phyloP scores from a whole-genome alignment of 2,329 filamentous ascomycete genomes.

The Xylariaceae sp. region DNA sequence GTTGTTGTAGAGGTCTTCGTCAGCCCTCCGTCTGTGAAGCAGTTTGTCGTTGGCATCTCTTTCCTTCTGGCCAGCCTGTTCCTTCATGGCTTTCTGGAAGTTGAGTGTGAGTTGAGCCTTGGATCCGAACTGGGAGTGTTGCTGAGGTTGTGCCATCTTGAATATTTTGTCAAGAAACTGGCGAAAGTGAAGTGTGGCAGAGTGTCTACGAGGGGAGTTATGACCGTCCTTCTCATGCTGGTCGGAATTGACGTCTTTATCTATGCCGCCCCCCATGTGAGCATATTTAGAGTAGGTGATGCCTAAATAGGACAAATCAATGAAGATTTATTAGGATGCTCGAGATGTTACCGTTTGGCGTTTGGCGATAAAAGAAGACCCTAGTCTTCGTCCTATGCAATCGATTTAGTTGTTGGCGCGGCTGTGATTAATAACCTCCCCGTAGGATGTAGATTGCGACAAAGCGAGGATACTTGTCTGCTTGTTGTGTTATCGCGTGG shows the following conservation, averaged over 20 bases:
- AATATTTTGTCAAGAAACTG: conserved; percentile 22
- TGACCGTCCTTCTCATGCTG: conserved; percentile 27
- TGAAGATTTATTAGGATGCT: background rate
- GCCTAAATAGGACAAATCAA: background rate
- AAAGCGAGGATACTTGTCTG: too few relatives aligned
- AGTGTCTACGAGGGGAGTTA: conserved; percentile 12
- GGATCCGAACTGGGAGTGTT: background rate
- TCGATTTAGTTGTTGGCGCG: too few relatives aligned
- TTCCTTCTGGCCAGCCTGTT: conserved; percentile 12
- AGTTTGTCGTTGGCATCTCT: conserved; percentile 14
- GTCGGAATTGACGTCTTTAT: conserved; percentile 30
- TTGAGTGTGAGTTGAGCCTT: conserved; percentile 7
- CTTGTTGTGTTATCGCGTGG: background rate
- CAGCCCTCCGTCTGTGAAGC: conserved; percentile 13
- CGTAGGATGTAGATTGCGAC: too few relatives aligned
- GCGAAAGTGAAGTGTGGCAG: conserved; percentile 9
- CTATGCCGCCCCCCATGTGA: conserved; percentile 33
- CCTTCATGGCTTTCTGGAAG: conserved; percentile 26
- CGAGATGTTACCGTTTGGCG: background rate
- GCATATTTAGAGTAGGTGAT: conserved; percentile 13
- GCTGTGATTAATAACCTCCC: too few relatives aligned
- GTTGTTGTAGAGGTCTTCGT: conserved; percentile 18
- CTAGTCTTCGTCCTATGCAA: background rate
- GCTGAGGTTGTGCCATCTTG: background rate
- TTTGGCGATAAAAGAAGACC: background rate